phyloP scores from a whole-genome alignment of 345 rosid genomes.

The Salix suchowensis region DNA sequence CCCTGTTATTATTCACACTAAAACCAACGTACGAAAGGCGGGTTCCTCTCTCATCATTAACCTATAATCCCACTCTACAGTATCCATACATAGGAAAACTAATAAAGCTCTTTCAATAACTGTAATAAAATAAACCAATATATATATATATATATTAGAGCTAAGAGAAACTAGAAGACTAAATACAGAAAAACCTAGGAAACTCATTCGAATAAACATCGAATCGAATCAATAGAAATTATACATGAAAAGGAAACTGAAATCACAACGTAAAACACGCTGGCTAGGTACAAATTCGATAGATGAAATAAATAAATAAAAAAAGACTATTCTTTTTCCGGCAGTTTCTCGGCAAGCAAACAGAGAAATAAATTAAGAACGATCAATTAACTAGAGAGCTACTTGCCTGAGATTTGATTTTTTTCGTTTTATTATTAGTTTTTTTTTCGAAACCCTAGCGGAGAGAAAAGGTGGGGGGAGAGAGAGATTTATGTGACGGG shows the following conservation, averaged over 20 bases:
- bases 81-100: neutral
- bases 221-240: neutral
- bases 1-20: neutral
- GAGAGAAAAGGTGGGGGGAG: neutral
- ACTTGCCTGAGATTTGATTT: slow-evolving; percentile 29
- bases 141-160: neutral
- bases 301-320: neutral
- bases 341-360: slow-evolving; percentile 2
- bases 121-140: neutral
- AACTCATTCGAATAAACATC: neutral
- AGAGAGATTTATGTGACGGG: slow-evolving; percentile 16
- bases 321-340: neutral
- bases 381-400: neutral
- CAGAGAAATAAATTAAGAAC: neutral
- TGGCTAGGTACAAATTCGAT: neutral
- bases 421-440: neutral
- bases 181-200: neutral
- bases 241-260: neutral
- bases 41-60: neutral
- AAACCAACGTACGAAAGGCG: neutral
- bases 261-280: neutral
- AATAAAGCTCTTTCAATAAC: neutral
- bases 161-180: neutral
- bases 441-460: slow-evolving; percentile 41
- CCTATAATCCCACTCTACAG: neutral